Percentiles rank a stretch among this genome's conserved stretches.
Conservation (phyloP, 73 alveolate genomes). For the Paramecium pentaurelia region DNA sequence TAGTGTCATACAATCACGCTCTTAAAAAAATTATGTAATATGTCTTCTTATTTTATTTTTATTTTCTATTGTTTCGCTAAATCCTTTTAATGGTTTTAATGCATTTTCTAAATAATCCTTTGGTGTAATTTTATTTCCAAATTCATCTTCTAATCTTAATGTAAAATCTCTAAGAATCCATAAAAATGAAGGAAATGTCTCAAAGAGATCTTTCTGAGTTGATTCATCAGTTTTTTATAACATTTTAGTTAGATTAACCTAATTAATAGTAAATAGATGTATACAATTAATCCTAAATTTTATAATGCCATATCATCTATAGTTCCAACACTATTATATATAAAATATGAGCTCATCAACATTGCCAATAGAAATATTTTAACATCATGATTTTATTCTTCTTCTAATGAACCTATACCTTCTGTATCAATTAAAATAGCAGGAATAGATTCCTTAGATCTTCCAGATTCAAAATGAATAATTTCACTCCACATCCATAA, state of each 20-base stretch:
- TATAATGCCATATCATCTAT: conserved; percentile 87
- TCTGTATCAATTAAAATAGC: conserved; percentile 87
- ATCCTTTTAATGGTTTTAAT: conserved; percentile 76
- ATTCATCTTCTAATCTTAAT: conserved; percentile 72
- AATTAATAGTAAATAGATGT: background rate
- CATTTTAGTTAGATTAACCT: conserved; percentile 87
- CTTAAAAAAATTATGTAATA: conserved; percentile 89
- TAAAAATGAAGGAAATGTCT: conserved; percentile 42
- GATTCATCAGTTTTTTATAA: conserved; percentile 73
- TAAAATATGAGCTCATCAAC: conserved; percentile 76
- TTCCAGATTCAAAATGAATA: background rate
- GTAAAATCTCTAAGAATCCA: conserved; percentile 86
- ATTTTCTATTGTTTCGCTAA: conserved; percentile 80
- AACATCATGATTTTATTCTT: conserved; percentile 88
- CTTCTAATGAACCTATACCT: conserved; percentile 93
- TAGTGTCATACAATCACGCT: conserved; percentile 92
- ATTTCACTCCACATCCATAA: conserved; percentile 76
- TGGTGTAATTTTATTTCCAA: conserved; percentile 82
- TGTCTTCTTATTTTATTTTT: conserved; percentile 89
- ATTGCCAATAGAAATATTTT: conserved; percentile 82
- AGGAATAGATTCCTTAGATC: conserved; percentile 36
- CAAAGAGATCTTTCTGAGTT: conserved; percentile 65
- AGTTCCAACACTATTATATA: conserved; percentile 87
- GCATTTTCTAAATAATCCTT: conserved; percentile 92
- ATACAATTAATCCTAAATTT: conserved; percentile 77